Conservation (phyloP, 2,329 filamentous ascomycete genomes). For the Xylariaceae sp. region DNA sequence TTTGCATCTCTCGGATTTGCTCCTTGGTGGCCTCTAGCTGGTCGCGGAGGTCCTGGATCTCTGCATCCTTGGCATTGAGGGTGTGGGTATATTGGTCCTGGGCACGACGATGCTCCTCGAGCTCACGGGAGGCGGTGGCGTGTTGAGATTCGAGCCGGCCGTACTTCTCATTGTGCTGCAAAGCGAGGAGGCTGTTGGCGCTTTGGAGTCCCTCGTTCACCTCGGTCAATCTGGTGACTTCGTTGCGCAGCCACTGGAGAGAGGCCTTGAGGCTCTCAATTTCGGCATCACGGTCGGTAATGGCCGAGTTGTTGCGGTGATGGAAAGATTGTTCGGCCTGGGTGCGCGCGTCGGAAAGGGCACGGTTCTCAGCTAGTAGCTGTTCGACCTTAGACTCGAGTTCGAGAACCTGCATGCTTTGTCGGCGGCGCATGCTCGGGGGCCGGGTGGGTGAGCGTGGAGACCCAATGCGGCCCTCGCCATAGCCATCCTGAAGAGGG, state of each 20-base stretch:
- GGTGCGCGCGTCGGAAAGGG: conserved; percentile 68
- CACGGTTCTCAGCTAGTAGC: conserved; percentile 77
- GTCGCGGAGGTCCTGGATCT: conserved; percentile 72
- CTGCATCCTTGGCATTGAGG: conserved; percentile 76
- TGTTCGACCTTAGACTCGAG: conserved; percentile 83
- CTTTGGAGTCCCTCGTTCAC: conserved; percentile 76
- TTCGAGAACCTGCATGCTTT: conserved; percentile 95
- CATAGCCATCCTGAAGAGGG: conserved; percentile 74
- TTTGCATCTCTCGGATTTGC: conserved; percentile 54
- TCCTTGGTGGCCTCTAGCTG: conserved; percentile 72
- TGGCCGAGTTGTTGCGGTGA: conserved; percentile 62
- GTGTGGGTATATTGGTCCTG: conserved; percentile 60
- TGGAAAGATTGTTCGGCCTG: conserved; percentile 64
- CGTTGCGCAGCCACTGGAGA: conserved; percentile 74
- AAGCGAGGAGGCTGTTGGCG: conserved; percentile 71
- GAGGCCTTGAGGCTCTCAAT: conserved; percentile 78
- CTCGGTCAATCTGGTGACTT: conserved; percentile 75
- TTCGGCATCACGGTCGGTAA: conserved; percentile 81
- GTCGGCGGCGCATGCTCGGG: conserved; percentile 91
- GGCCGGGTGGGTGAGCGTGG: conserved; percentile 90
- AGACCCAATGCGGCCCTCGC: conserved; percentile 80
- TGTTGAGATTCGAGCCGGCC: conserved; percentile 64
- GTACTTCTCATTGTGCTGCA: conserved; percentile 71
- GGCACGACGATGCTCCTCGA: conserved; percentile 63
- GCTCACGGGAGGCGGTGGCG: conserved; percentile 60